Percentiles rank a stretch among this genome's conserved stretches.
These are phyloP conservation scores for Thermothielavioides terrestris DNA, from an alignment of 495 filamentous ascomycete species.

Conservation along the genomic window DNA sequence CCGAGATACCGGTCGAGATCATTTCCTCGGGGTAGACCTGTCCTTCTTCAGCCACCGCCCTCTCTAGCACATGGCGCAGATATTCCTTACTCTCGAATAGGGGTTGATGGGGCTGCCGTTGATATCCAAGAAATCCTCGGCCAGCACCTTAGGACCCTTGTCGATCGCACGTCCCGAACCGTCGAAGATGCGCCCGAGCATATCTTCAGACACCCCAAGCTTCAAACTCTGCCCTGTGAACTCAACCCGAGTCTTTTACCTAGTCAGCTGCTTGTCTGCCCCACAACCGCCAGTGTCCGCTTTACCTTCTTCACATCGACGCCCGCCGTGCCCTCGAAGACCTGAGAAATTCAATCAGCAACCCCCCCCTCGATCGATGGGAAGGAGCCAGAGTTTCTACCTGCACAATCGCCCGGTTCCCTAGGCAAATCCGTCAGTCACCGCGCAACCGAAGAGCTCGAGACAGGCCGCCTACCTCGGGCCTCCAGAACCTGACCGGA, in stretches of 20 bases:
- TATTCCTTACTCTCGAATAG: constrained; percentile 72
- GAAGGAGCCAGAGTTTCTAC: constrained; percentile 41
- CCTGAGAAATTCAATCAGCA: constrained; percentile 43
- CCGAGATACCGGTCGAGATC: constrained; percentile 98
- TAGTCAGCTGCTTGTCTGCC: background rate
- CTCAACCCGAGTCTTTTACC: constrained; percentile 75
- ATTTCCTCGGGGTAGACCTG: constrained; percentile 99
- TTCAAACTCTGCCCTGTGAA: constrained; percentile 96
- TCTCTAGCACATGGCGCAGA: background rate
- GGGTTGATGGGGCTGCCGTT: constrained; percentile 99
- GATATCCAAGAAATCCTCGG: constrained; percentile 97
- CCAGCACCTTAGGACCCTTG: constrained; percentile 96
- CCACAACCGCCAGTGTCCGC: background rate
- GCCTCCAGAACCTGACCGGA: constrained; percentile 96
- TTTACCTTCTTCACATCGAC: constrained; percentile 96
- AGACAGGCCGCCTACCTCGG: constrained; percentile 53
- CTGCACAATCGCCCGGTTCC: constrained; percentile 87
- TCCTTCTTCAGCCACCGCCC: constrained; percentile 9
- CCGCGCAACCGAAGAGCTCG: background rate
- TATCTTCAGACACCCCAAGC: constrained; percentile 97
- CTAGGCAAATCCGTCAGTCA: constrained; percentile 36
- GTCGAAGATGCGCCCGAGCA: constrained; percentile 98
- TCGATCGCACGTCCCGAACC: constrained; percentile 95
- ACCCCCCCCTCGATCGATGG: background rate
- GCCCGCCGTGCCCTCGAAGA: constrained; percentile 95